phyloP scores from a whole-genome alignment of 768 basidiomycete species.

The Leucosporidium creatinivorum region DNA sequence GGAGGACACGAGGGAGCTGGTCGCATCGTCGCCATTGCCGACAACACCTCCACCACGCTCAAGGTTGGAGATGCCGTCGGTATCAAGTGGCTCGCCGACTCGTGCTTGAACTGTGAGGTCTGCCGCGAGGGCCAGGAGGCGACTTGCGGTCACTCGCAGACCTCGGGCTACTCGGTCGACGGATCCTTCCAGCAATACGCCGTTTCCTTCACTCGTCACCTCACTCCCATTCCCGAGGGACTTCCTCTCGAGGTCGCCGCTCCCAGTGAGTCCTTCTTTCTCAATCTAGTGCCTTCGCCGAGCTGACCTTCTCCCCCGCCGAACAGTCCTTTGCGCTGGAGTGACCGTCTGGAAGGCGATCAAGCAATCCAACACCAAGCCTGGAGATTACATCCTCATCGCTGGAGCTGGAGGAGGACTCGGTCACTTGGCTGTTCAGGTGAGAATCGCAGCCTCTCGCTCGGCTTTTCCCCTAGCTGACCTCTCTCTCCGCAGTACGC shows the following conservation, averaged over 20 bases:
- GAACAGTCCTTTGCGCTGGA: slow-evolving; percentile 39
- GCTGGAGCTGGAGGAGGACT: slow-evolving; percentile 40
- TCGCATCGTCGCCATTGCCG: slow-evolving; percentile 54
- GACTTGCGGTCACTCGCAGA: neutral
- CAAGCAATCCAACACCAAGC: slow-evolving; percentile 57
- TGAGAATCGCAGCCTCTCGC: neutral
- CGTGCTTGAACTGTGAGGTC: slow-evolving; percentile 39
- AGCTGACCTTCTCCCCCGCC: neutral
- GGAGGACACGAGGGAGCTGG: slow-evolving; percentile 85
- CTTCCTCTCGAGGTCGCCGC: slow-evolving; percentile 53
- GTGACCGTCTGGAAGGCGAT: slow-evolving; percentile 83
- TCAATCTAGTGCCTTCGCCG: neutral
- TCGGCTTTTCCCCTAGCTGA: slow-evolving; percentile 45
- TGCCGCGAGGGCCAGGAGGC: slow-evolving; percentile 35
- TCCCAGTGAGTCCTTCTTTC: slow-evolving; percentile 40
- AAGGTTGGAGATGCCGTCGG: slow-evolving; percentile 37
- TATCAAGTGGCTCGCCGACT: slow-evolving; percentile 37
- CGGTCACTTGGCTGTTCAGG: neutral
- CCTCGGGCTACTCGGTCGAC: slow-evolving; percentile 64
- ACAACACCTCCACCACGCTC: slow-evolving; percentile 56
- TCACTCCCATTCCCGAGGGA: slow-evolving; percentile 71
- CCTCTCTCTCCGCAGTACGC: slow-evolving; percentile 73
- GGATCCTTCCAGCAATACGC: slow-evolving; percentile 44
- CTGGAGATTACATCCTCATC: slow-evolving; percentile 69
- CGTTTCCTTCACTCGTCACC: slow-evolving; percentile 58